These are phyloP conservation scores for Wolfiporia cocos DNA, from an alignment of 1,284 basidiomycete species.

Conservation along the genomic window DNA sequence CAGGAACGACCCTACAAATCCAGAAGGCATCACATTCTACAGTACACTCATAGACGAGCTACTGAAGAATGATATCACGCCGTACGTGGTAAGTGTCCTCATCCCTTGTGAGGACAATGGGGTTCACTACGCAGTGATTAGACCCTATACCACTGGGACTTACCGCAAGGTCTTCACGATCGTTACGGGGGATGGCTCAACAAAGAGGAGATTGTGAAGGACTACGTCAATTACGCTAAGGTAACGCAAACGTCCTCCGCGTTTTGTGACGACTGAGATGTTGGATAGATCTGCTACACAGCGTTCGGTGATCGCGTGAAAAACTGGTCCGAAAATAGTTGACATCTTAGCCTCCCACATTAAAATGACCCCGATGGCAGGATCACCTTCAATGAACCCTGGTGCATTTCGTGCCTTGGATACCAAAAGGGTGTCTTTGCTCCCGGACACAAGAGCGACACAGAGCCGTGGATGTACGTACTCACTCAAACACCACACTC, in stretches of 20 bases:
- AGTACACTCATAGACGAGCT: slow-evolving; percentile 57
- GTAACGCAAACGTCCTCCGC: no score
- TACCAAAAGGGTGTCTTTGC: slow-evolving; percentile 60
- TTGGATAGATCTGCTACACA: slow-evolving; percentile 51
- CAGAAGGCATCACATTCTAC: slow-evolving; percentile 61
- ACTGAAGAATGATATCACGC: slow-evolving; percentile 53
- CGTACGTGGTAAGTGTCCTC: slow-evolving; percentile 52
- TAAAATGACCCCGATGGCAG: slow-evolving; percentile 22
- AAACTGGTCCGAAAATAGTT: slow-evolving; percentile 44
- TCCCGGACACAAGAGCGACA: slow-evolving; percentile 61
- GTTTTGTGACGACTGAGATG: not conserved
- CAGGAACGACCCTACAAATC: slow-evolving; percentile 61
- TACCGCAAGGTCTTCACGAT: slow-evolving; percentile 64
- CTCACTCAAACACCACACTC: no score
- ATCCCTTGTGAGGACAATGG: not conserved
- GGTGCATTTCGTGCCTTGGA: slow-evolving; percentile 61
- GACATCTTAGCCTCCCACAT: not conserved
- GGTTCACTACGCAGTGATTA: slow-evolving; percentile 17
- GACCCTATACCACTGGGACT: slow-evolving; percentile 79
- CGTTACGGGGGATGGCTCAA: slow-evolving; percentile 73
- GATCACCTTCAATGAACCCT: slow-evolving; percentile 72
- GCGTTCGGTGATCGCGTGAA: slow-evolving; percentile 70
- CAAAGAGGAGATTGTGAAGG: slow-evolving; percentile 53
- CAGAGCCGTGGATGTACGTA: slow-evolving; percentile 67
- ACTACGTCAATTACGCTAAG: slow-evolving; percentile 61